Conservation (phyloP, 2,329 filamentous ascomycete species). For the Hymenoscyphus linearis region DNA sequence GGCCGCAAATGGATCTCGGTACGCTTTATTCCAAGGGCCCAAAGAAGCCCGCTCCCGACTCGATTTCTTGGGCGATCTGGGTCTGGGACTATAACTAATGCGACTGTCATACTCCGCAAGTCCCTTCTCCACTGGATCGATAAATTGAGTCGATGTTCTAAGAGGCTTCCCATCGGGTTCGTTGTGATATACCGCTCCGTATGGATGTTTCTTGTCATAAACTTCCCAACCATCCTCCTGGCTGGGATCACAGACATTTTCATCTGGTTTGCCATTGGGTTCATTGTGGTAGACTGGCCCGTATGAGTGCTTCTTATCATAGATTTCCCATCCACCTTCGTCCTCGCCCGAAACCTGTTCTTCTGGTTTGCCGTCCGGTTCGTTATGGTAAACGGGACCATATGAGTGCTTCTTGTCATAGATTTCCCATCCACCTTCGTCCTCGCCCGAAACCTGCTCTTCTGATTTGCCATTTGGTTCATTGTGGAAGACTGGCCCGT, state of each 20-base stretch:
- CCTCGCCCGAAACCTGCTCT: conserved; percentile 22
- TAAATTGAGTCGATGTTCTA: neutral
- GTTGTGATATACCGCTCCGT: conserved; percentile 20
- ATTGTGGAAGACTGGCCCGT: conserved; percentile 20
- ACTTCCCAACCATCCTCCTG: conserved; percentile 20
- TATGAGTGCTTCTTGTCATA: conserved; percentile 34
- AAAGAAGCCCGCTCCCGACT: neutral
- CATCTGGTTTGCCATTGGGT: conserved; percentile 7
- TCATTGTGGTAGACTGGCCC: conserved; percentile 23
- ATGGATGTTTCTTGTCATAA: conserved; percentile 33
- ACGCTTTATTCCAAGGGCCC: no score
- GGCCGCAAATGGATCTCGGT: no score
- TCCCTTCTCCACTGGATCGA: conserved; percentile 32
- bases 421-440: conserved; percentile 33
- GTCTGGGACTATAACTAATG: conserved; percentile 20
- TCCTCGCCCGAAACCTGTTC: conserved; percentile 20
- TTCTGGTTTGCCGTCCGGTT: conserved; percentile 12
- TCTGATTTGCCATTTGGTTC: conserved; percentile 22
- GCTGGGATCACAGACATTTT: neutral
- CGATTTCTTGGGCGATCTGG: conserved; percentile 23
- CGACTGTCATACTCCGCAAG: conserved; percentile 36
- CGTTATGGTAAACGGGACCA: conserved; percentile 21
- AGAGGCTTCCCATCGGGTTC: conserved; percentile 16
- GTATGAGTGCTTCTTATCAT: conserved; percentile 31
- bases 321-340: conserved; percentile 35